These are phyloP conservation scores for Rauvolfia tetraphylla DNA, from an alignment of 257 asterid genomes.

Conservation along the genomic window DNA sequence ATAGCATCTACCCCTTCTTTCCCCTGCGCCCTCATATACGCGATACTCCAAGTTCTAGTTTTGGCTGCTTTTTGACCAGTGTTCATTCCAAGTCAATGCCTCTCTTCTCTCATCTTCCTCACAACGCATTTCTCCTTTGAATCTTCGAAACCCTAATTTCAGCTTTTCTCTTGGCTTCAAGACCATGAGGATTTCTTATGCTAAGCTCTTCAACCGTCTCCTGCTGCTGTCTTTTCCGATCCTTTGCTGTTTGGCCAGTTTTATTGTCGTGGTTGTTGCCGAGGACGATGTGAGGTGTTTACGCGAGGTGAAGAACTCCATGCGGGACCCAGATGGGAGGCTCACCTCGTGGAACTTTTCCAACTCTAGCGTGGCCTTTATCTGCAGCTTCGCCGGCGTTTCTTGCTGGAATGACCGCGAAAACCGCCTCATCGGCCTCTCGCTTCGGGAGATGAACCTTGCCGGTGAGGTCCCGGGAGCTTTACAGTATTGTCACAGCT, in stretches of 20 bases:
- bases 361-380: constrained; percentile 48
- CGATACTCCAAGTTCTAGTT: background rate
- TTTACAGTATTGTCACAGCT: constrained; percentile 52
- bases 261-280: constrained; percentile 18
- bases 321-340: constrained; percentile 40
- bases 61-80: background rate
- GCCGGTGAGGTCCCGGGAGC: constrained; percentile 48
- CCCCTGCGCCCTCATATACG: background rate
- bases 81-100: constrained; percentile 26
- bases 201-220: constrained; percentile 10
- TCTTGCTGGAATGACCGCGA: constrained; percentile 78
- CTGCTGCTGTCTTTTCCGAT: constrained; percentile 20
- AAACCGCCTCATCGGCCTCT: constrained; percentile 48
- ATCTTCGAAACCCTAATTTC: constrained; percentile 9
- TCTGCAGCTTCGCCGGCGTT: constrained; percentile 63
- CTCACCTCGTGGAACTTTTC: constrained; percentile 55
- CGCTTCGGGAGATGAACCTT: constrained; percentile 51
- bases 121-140: background rate
- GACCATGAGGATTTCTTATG: constrained; percentile 10
- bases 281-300: constrained; percentile 77
- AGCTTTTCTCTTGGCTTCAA: background rate
- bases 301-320: constrained; percentile 48
- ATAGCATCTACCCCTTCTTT: background rate
- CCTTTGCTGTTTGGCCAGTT: background rate
- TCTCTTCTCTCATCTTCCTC: constrained; percentile 8